A percentile compares a stretch with the other conserved stretches of the same genome.
Evolutionary conservation across 2,329 filamentous ascomycete species (phyloP).

Genomic region (Chaetomiaceae sp.): DNA sequence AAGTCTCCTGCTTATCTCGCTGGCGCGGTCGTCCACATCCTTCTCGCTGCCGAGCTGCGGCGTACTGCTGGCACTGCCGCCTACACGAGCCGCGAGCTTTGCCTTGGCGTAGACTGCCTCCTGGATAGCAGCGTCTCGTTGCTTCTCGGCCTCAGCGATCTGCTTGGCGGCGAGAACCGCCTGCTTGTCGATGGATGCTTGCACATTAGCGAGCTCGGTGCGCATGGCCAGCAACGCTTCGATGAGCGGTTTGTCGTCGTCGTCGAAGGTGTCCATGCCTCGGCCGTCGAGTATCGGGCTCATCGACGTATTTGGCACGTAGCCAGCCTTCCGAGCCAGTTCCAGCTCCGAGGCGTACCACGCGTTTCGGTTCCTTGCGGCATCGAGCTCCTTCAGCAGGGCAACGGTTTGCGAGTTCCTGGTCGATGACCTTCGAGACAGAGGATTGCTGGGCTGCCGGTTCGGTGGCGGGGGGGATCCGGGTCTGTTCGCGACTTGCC

Average conservation of each 20-base stretch:
- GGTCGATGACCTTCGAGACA: slow-evolving; percentile 57
- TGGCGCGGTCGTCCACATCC: slow-evolving; percentile 61
- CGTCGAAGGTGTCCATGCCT: slow-evolving; percentile 73
- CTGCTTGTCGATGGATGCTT: slow-evolving; percentile 84
- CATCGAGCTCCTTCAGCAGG: slow-evolving; percentile 80
- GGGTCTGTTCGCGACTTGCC: slow-evolving; percentile 40
- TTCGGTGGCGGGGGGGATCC: slow-evolving; percentile 56
- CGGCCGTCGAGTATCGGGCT: slow-evolving; percentile 73
- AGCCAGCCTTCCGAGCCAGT: slow-evolving; percentile 84
- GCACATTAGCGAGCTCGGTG: slow-evolving; percentile 81
- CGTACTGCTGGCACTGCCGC: slow-evolving; percentile 59
- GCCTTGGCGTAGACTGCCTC: slow-evolving; percentile 95
- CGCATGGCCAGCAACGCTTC: slow-evolving; percentile 92
- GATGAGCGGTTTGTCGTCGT: slow-evolving; percentile 86
- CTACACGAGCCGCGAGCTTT: slow-evolving; percentile 73
- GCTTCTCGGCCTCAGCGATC: slow-evolving; percentile 90
- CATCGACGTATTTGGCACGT: slow-evolving; percentile 65
- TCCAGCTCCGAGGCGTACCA: slow-evolving; percentile 97
- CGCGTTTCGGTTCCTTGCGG: slow-evolving; percentile 78
- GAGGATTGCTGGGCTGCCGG: slow-evolving; percentile 53
- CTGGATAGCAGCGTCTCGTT: slow-evolving; percentile 87
- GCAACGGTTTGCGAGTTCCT: slow-evolving; percentile 65
- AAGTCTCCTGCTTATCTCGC: slow-evolving; percentile 75
- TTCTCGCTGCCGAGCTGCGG: slow-evolving; percentile 57
- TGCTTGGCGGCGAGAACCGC: slow-evolving; percentile 78